Evolutionary conservation across 495 filamentous ascomycete genomes (phyloP).

Genomic region (Aeminium ludgeri): DNA sequence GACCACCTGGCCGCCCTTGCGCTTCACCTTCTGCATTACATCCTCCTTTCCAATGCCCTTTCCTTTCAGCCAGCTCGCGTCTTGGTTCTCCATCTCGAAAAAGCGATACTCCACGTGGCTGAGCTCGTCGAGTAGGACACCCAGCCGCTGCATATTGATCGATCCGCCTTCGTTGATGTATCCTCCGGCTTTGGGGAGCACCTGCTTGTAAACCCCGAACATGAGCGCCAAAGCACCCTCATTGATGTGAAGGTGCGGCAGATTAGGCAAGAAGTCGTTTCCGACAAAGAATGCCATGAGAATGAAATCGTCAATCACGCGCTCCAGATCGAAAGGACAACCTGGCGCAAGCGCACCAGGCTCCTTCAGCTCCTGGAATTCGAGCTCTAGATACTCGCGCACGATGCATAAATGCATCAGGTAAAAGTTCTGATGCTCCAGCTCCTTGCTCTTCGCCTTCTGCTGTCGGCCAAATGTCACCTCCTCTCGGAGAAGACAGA

Average conservation of each 20-base stretch:
- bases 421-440: slow-evolving; percentile 98
- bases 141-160: slow-evolving; percentile 70
- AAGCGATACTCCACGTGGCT: slow-evolving; percentile 73
- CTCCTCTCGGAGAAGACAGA: slow-evolving; percentile 91
- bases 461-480: slow-evolving; percentile 86
- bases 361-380: slow-evolving; percentile 84
- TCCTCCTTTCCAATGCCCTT: slow-evolving; percentile 53
- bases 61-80: slow-evolving; percentile 76
- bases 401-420: slow-evolving; percentile 95
- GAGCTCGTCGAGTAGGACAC: slow-evolving; percentile 64
- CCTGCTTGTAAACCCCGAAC: slow-evolving; percentile 91
- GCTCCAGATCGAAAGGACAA: slow-evolving; percentile 85
- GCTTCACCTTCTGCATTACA: slow-evolving; percentile 42
- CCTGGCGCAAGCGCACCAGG: slow-evolving; percentile 42
- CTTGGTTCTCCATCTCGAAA: slow-evolving; percentile 78
- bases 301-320: slow-evolving; percentile 97
- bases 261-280: slow-evolving; percentile 95
- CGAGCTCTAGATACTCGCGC: slow-evolving; percentile 86
- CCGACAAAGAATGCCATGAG: slow-evolving; percentile 99
- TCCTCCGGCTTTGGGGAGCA: slow-evolving; percentile 72
- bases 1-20: slow-evolving; percentile 45
- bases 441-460: slow-evolving; percentile 76
- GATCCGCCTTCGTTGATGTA: slow-evolving; percentile 93
- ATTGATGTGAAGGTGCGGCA: slow-evolving; percentile 95
- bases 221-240: slow-evolving; percentile 89